Evolutionary conservation across 2,329 filamentous ascomycete genomes (phyloP), one percentile per base, ranked within the genome.

Genomic region (Ceratocystis ficicola): DNA sequence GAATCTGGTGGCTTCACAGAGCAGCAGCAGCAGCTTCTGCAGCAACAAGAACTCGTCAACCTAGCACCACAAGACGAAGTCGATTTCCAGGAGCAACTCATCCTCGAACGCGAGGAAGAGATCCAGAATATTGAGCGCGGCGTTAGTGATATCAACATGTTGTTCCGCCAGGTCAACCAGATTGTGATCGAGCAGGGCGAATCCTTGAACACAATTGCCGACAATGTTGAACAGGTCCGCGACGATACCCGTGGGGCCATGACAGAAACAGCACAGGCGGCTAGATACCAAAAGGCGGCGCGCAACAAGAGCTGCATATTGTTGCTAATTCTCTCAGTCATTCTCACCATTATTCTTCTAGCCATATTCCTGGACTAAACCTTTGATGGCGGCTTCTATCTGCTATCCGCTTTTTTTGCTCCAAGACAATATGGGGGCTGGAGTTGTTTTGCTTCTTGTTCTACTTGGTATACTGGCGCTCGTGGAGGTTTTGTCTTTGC

Each of bases 101-200:
- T 99, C 73, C 87, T 95, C 68, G 93, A 99, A 80, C 91, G 95
- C 65, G 94, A 99, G 76, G 86, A 90, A 66, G 94, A 99, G 78
- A 99, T 99, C 70, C 87, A 92, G 69, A 95, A 95, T 74, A 99
- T 99, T 72, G 94, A 97, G 77, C 92, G 96, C 75, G 91, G 89
- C 65, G 94, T 99, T 5, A 89, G 89, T 65, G 94, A 99, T 72
- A 79, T 99, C 69, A 99, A 99, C 72, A 94, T 97, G 73, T 82
- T 99, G 55, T 99, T 99, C 80, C 83, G 92, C 69, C 93, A 99
- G 78, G 91, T 99, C n/a, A 94, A 93, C 60, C 91, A 96, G 75
- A 96, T 99, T 75, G 92, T 99, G 63, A 85, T 85, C 68, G 93
- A 97, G 77, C 94, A 99, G 77, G 94, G 94, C 63, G 89, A 90